phyloP scores from a whole-genome alignment of 148 eudicot species.

The Camellia japonica region DNA sequence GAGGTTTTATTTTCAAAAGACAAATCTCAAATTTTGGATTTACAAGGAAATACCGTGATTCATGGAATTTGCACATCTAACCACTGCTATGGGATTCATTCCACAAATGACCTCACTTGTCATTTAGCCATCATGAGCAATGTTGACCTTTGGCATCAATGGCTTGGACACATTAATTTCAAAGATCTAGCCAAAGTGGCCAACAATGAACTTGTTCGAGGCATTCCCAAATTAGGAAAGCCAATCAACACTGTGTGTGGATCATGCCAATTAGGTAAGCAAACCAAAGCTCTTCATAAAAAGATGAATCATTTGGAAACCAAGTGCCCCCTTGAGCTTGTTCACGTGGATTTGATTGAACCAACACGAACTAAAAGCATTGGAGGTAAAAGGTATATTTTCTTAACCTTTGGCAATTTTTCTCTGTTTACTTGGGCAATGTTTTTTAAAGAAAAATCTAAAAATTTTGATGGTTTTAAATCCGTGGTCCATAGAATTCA shows the following conservation, averaged over 20 bases:
- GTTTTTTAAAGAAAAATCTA: not conserved
- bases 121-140: not conserved
- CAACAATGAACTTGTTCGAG: not conserved
- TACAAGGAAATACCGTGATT: too few relatives aligned
- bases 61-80: not conserved
- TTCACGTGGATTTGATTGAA: not conserved
- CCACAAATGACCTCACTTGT: not conserved
- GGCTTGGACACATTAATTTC: not conserved
- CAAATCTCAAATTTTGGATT: not conserved
- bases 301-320: not conserved
- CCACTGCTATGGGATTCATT: not conserved
- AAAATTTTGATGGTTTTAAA: too few relatives aligned
- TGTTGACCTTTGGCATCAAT: not conserved
- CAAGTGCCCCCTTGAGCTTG: not conserved
- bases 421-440: not conserved
- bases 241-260: not conserved
- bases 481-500: not conserved
- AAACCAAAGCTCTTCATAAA: not conserved
- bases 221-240: not conserved
- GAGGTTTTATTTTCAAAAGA: not conserved
- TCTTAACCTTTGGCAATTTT: not conserved
- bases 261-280: not conserved
- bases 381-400: not conserved
- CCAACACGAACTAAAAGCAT: not conserved
- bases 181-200: not conserved